Evolutionary conservation across 2,329 filamentous ascomycete species (phyloP).

Genomic region (Epichloe festucae): DNA sequence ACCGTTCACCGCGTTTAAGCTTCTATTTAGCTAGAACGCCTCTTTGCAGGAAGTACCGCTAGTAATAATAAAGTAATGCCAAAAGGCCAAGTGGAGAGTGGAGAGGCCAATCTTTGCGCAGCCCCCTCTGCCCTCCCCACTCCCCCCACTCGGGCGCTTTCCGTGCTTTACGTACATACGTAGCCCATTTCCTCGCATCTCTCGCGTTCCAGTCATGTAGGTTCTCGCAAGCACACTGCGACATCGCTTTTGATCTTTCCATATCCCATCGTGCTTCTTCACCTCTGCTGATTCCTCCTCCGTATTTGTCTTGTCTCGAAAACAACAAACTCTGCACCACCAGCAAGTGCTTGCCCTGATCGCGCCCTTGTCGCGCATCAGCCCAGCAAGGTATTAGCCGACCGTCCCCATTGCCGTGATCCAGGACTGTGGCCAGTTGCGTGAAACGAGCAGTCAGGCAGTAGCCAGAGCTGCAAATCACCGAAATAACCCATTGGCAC

Average conservation of each 20-base stretch:
- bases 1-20: slow-evolving; percentile 2
- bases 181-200: not conserved
- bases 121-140: not conserved
- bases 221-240: not conserved
- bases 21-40: slow-evolving; percentile 7
- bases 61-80: no score
- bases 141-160: not conserved
- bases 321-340: not conserved
- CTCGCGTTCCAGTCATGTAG: not conserved
- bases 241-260: not conserved
- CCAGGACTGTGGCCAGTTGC: not conserved
- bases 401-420: not conserved
- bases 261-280: not conserved
- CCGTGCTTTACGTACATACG: not conserved
- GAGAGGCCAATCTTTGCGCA: not conserved
- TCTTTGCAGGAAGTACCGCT: no score
- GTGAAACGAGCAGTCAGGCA: not conserved
- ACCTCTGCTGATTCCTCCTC: not conserved
- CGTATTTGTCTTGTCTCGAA: not conserved
- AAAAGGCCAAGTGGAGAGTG: not conserved
- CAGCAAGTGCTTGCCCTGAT: not conserved
- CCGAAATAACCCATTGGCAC: not conserved
- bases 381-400: not conserved
- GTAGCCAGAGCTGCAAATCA: not conserved
- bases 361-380: not conserved